Evolutionary conservation across 306 rosid genomes (phyloP).

Genomic region (Phaseolus lunatus): DNA sequence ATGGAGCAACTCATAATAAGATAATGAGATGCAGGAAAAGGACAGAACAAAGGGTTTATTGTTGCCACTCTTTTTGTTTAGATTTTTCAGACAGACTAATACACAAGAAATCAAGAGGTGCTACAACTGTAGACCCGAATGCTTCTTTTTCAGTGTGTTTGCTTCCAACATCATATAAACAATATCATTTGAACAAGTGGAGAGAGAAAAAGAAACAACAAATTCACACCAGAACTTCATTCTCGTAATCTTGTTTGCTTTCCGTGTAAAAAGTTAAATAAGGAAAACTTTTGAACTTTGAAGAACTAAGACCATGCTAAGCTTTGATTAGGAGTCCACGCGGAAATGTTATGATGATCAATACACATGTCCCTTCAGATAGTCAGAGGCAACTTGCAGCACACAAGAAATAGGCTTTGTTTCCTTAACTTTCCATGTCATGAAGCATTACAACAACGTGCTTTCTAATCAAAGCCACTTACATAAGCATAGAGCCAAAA

Average conservation of each 20-base stretch:
- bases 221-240: constrained; percentile 1
- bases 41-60: neutral
- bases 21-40: neutral
- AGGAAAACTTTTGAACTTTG: neutral
- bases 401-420: neutral
- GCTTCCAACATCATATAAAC: neutral
- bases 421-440: constrained; percentile 18
- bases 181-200: neutral
- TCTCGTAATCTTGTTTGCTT: neutral
- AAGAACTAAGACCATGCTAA: neutral
- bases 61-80: neutral
- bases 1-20: neutral
- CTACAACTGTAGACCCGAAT: neutral
- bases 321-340: neutral
- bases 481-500: neutral
- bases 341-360: neutral
- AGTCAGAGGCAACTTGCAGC: neutral
- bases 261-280: neutral
- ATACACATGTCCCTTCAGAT: constrained; percentile 21
- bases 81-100: neutral
- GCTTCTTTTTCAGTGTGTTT: neutral
- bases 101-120: neutral
- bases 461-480: constrained; percentile 18
- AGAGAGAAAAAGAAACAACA: neutral
- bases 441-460: constrained; percentile 11